Evolutionary conservation across 345 rosid genomes (phyloP).

Genomic region (Bruguiera parviflora): DNA sequence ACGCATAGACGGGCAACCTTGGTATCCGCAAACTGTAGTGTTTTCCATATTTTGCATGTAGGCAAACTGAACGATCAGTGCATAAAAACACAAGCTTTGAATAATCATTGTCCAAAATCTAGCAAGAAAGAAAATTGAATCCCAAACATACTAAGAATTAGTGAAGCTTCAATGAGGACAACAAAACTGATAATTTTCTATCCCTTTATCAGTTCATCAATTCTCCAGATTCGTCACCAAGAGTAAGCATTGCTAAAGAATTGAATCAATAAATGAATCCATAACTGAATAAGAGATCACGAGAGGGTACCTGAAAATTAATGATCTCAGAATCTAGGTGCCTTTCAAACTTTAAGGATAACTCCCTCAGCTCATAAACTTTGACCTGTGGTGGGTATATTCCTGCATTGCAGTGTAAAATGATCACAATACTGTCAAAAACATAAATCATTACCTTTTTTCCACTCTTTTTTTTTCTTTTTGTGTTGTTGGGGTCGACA

Average conservation of each 20-base stretch:
- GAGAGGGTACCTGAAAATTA: constrained; percentile 63
- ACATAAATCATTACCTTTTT: neutral
- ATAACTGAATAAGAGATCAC: neutral
- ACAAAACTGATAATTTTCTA: too few relatives aligned
- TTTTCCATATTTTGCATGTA: constrained; percentile 92
- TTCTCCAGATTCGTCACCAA: too few relatives aligned
- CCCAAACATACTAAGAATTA: neutral
- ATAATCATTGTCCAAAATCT: constrained; percentile 79
- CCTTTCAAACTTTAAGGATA: constrained; percentile 84
- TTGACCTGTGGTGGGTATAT: constrained; percentile 89
- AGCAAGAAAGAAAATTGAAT: constrained; percentile 10
- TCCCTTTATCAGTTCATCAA: too few relatives aligned
- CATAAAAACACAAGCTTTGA: constrained; percentile 93
- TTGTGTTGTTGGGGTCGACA: neutral
- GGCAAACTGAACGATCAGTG: constrained; percentile 78
- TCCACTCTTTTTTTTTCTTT: neutral
- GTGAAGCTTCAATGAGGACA: neutral
- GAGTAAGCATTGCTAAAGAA: too few relatives aligned
- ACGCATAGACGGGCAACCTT: constrained; percentile 39
- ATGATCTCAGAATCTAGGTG: constrained; percentile 84
- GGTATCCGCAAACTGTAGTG: constrained; percentile 81
- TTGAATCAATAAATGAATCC: neutral
- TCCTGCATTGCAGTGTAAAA: constrained; percentile 40
- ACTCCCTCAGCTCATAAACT: constrained; percentile 75
- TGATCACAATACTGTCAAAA: constrained; percentile 1